A percentile compares a stretch with the other conserved stretches of the same genome.
Conservation (phyloP, 2,329 filamentous ascomycete genomes). For the Spiromastix sp. region DNA sequence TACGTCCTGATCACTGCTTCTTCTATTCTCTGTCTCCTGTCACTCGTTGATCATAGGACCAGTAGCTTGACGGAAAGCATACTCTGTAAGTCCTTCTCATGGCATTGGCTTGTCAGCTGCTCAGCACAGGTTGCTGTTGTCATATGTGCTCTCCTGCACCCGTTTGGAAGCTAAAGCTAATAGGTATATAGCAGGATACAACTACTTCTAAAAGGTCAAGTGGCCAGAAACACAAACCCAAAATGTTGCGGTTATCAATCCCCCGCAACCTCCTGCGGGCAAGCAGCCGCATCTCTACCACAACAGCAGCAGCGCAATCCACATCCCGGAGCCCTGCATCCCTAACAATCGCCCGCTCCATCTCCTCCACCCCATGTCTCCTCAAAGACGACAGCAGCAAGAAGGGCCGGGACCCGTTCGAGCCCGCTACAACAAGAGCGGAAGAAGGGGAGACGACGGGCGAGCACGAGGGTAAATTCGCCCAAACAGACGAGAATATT, state of each 20-base stretch:
- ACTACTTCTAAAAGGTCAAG: too few relatives aligned
- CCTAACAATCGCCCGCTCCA: background rate
- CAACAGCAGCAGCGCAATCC: conserved; percentile 7
- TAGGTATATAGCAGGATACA: too few relatives aligned
- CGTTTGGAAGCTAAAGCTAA: too few relatives aligned
- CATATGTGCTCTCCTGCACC: too few relatives aligned
- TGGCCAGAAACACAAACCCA: too few relatives aligned
- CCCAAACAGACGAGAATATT: conserved; percentile 70
- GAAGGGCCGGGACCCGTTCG: conserved; percentile 1
- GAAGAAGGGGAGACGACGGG: conserved; percentile 10
- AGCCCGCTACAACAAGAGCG: conserved; percentile 1
- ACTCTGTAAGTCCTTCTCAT: background rate
- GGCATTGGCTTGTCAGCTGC: background rate
- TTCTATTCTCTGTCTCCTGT: background rate
- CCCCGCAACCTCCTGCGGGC: conserved; percentile 19
- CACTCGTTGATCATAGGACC: background rate
- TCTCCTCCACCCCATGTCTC: background rate
- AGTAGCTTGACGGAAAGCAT: background rate
- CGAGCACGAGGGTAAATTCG: conserved; percentile 55
- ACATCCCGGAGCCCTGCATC: conserved; percentile 1
- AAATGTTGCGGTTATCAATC: conserved; percentile 21
- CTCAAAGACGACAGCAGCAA: background rate
- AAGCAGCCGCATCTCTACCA: conserved; percentile 12
- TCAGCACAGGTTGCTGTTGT: background rate
- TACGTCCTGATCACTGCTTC: background rate